phyloP scores from a whole-genome alignment of 768 basidiomycete species.

The Kondoa subrosea region DNA sequence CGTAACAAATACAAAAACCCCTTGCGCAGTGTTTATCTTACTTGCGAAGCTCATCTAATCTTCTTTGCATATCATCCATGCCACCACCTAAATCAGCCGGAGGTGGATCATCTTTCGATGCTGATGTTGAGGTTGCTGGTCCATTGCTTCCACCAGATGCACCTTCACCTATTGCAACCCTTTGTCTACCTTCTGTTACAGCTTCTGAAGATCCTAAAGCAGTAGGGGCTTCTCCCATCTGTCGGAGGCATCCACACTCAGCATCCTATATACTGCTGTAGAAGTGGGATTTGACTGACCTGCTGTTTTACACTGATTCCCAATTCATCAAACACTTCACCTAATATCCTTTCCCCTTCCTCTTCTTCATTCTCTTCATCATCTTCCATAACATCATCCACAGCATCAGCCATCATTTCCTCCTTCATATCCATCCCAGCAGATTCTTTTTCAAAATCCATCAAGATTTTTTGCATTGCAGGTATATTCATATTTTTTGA shows the following conservation, averaged over 20 bases:
- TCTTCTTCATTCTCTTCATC: conserved; percentile 85
- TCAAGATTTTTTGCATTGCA: conserved; percentile 87
- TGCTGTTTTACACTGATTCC: conserved; percentile 78
- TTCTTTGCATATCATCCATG: conserved; percentile 83
- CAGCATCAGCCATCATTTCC: conserved; percentile 98
- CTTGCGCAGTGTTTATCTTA: background rate
- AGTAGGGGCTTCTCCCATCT: conserved; percentile 28
- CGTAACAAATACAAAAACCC: too few species aligned
- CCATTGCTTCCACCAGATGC: conserved; percentile 36
- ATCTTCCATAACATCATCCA: conserved; percentile 82
- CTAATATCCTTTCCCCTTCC: conserved; percentile 86
- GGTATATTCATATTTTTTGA: conserved; percentile 90
- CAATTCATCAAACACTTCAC: conserved; percentile 91
- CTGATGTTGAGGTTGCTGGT: conserved; percentile 29
- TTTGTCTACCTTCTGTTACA: conserved; percentile 48
- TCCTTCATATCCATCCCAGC: conserved; percentile 99
- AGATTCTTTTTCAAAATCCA: conserved; percentile 92
- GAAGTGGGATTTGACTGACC: conserved; percentile 27
- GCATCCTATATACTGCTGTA: background rate
- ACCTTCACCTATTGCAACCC: conserved; percentile 69
- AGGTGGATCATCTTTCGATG: conserved; percentile 34
- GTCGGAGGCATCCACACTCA: background rate
- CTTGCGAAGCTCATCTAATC: conserved; percentile 57
- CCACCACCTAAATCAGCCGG: conserved; percentile 34
- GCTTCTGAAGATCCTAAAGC: conserved; percentile 15